These are phyloP conservation scores for Corymbia calophylla DNA, from an alignment of 441 rosid species.

Conservation along the genomic window DNA sequence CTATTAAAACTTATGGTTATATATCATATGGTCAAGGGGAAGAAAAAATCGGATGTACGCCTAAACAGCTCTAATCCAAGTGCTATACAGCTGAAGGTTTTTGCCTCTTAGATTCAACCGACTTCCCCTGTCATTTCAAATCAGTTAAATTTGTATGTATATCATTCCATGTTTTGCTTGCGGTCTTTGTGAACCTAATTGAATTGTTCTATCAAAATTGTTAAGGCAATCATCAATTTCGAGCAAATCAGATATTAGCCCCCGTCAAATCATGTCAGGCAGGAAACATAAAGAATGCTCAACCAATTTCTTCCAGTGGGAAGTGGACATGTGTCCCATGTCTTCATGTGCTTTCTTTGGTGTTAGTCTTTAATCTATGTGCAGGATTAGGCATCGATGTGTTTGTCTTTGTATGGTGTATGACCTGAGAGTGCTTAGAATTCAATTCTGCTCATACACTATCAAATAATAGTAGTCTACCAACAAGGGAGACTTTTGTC, in stretches of 20 bases:
- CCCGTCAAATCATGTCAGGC: neutral
- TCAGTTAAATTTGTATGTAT: neutral
- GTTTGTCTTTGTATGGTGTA: neutral
- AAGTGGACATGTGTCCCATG: neutral
- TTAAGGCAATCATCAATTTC: neutral
- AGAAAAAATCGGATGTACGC: neutral
- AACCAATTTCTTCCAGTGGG: neutral
- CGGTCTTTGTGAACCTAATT: neutral
- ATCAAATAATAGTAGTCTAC: neutral
- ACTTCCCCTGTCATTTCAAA: neutral
- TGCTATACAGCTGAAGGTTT: neutral
- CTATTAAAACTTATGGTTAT: neutral
- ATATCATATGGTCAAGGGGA: neutral
- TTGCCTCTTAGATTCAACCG: no score
- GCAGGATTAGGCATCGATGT: neutral
- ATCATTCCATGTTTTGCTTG: neutral
- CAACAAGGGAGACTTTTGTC: neutral
- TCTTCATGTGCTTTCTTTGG: neutral
- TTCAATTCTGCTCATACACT: neutral
- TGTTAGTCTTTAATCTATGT: neutral
- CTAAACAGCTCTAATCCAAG: neutral
- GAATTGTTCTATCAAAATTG: neutral
- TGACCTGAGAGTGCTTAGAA: neutral
- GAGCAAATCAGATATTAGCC: neutral
- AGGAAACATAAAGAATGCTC: neutral